Evolutionary conservation across 2,329 filamentous ascomycete genomes (phyloP), one percentile per base, ranked within the genome.

Genomic region (Apiospora malaysiana): DNA sequence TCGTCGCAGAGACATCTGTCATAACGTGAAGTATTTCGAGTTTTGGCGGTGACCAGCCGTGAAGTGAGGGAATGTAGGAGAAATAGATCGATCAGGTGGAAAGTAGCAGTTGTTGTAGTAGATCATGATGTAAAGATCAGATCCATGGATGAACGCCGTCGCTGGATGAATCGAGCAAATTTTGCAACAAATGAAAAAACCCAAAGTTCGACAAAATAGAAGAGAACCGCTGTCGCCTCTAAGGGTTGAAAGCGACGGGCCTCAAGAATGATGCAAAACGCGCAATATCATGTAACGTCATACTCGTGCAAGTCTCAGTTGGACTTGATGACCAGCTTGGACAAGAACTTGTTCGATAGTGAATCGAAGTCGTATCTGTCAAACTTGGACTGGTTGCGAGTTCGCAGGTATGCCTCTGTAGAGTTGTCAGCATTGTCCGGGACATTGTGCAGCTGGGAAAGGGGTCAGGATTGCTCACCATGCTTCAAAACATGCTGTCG

Each of bases 291-390:
- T 63, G 32, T 63, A 37, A n/a, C 21, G 23, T 59, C 40, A 66
- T 68, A 42, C 45, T 51, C 40, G 45, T 43, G 68, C 70, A 47
- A 12, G 18, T 18, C 46, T 68, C 87, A 97, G 85, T 97, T 97
- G 78, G 95, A 93, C 77, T 95, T 94, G 82, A 98, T 97, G 81
- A 98, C 95, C 79, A 98, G 90, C 84, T 97, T 97, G 47, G 95
- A 97, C 76, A 98, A 85, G 86, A 98, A 98, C 86, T 98, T 98
- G 87, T 97, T 98, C 69, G 95, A 97, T 80, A 98, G 84, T 72
- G 92, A 96, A 85, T 98, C 95, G 80, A 98, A 98, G 85, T 98
- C 94, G 77, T 92, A 90, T 76, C 93, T 91, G 85, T 97, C 93
- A 82, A 97, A 98, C 82, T 92, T 94, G 78, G 92, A 90, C 71